A percentile compares a stretch with the other conserved stretches of the same genome.
Conservation (phyloP, 805 yeast species). For the Yamadazyma philogaea region DNA sequence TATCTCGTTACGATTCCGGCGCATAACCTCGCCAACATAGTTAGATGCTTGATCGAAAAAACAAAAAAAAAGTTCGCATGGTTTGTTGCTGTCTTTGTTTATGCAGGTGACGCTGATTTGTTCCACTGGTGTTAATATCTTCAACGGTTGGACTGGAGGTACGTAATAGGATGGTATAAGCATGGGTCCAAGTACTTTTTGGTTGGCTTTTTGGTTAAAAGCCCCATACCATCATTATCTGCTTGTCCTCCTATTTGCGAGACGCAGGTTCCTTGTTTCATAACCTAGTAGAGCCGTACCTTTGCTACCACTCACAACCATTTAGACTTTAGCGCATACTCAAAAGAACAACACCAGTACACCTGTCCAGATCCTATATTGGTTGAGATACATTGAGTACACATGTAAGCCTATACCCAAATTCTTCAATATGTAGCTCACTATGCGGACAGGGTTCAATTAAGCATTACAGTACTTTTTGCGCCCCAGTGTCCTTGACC, state of each 20-base stretch:
- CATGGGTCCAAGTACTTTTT: not conserved
- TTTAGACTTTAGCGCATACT: too few species aligned
- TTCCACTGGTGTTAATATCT: not conserved
- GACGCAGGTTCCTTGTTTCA: not conserved
- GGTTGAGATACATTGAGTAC: too few species aligned
- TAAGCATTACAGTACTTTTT: too few species aligned
- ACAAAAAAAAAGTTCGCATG: not conserved
- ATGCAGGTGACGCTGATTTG: conserved; percentile 2
- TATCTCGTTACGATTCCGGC: too few species aligned
- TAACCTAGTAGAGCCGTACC: not conserved
- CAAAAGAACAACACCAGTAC: not conserved
- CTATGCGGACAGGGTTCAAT: too few species aligned
- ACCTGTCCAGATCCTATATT: not conserved
- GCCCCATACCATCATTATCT: not conserved
- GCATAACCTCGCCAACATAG: too few species aligned
- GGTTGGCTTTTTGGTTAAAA: not conserved
- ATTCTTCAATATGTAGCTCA: too few species aligned
- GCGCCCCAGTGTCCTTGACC: too few species aligned
- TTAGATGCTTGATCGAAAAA: too few species aligned
- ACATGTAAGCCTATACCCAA: too few species aligned
- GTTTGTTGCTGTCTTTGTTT: not conserved
- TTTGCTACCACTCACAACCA: too few species aligned
- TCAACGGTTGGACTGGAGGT: not conserved
- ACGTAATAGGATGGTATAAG: too few species aligned
- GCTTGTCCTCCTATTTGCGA: not conserved